Conservation (phyloP, 1,139 yeast species). For the Zygosaccharomyces sapae region DNA sequence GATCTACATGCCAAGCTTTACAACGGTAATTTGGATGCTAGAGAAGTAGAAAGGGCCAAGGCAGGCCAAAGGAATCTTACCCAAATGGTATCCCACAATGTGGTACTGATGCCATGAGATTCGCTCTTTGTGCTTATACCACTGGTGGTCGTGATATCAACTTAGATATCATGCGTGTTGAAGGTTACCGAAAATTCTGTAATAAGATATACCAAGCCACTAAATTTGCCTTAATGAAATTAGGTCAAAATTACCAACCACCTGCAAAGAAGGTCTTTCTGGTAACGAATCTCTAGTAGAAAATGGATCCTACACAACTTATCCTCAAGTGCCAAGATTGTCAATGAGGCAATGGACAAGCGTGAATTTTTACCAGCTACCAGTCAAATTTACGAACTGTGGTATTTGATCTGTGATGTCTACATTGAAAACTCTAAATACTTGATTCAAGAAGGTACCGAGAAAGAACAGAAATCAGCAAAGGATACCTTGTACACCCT, state of each 20-base stretch:
- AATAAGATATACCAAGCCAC: conserved; percentile 99
- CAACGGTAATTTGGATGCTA: conserved; percentile 83
- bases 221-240: conserved; percentile 88
- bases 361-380: conserved; percentile 92
- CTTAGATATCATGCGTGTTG: conserved; percentile 92
- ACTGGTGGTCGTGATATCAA: conserved; percentile 99
- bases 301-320: conserved; percentile 92
- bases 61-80: conserved; percentile 85
- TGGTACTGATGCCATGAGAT: conserved; percentile 98
- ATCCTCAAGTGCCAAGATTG: conserved; percentile 61
- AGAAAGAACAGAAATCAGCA: conserved; percentile 79
- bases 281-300: conserved; percentile 92
- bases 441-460: conserved; percentile 86
- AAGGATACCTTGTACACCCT: conserved; percentile 90
- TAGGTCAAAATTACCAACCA: conserved; percentile 84
- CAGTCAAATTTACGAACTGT: conserved; percentile 80
- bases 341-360: conserved; percentile 64
- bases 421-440: conserved; percentile 96
- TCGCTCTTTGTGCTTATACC: conserved; percentile 96
- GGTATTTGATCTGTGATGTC: conserved; percentile 95
- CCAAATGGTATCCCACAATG: conserved; percentile 98
- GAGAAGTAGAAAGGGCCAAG: conserved; percentile 81
- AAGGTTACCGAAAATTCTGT: conserved; percentile 98
- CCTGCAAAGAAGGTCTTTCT: conserved; percentile 57
- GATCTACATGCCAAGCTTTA: conserved; percentile 72